Base-by-base conservation (phyloP, 1,284 basidiomycete genomes). In the Trichosporon asahii region DNA sequence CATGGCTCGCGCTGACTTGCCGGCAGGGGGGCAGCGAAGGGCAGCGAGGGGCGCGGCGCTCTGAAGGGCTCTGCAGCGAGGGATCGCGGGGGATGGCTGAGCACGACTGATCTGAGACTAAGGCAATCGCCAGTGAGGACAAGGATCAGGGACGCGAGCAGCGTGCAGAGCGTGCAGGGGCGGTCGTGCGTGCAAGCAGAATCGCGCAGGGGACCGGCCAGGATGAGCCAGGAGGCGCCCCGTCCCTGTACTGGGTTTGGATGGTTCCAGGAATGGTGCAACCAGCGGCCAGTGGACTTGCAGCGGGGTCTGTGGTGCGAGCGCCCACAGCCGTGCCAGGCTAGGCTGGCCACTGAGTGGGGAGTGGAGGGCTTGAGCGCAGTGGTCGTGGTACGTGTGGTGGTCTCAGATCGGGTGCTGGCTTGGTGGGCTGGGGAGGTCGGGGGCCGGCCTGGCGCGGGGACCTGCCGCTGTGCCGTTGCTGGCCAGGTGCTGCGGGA, bases 1-100 rank as follows among this genome's bases (percentile, higher is more conserved):
- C n/a, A 29, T 65, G 64, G 64, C 64, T 65, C 49, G 21, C 49
- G 49, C 49, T 53, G 49, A 53, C 49, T 25, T 53, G 49, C 49
- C 8, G 23, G 49, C 49, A n/a, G 21, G 25, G 21, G n/a, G 49
- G 49, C 49, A 18, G 49, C 21, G 49, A 53, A 18, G 49, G 49
- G 49, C 49, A n/a, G 44, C 44, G 44, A 46, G 21, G 44, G 44
- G 44, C 35, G 35, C 11, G 35, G 35, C 35, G 44, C 44, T 33
- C 31, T 33, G 49, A n/a, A 18, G 49, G 18, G 49, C 49, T 53
- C 21, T 53, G 49, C 49, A 25, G 21, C 21, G 49, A 53, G 49
- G 49, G n/a, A 53, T 25, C 49, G 23, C 8, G 21, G n/a, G 49
- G 23, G 49, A 25, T 53, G 49, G 49, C 49, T 53, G 49, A 53